A percentile compares a stretch with the other conserved stretches of the same genome.
Evolutionary conservation across 352 stramenopile species (phyloP).

Genomic region (Globisporangium megalacanthum): DNA sequence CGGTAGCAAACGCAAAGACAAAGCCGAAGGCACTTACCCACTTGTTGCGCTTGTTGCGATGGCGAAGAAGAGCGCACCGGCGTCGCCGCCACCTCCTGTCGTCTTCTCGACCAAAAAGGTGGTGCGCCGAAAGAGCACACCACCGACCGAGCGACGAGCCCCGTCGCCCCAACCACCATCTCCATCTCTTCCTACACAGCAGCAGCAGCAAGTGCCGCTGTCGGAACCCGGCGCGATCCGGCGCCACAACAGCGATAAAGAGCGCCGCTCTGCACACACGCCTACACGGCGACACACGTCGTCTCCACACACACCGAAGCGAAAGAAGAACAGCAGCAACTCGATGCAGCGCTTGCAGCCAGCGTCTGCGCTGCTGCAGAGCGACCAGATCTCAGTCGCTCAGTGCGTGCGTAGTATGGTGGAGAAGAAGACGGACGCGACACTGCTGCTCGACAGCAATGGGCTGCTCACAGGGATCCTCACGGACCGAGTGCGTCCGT

Average conservation of each 20-base stretch:
- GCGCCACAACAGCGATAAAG: constrained; percentile 2
- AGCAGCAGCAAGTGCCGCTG: constrained; percentile 7
- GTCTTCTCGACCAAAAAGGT: constrained; percentile 72
- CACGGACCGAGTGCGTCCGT: constrained; percentile 80
- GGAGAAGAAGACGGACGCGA: constrained; percentile 88
- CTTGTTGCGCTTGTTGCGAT: constrained; percentile 6
- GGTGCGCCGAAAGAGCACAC: constrained; percentile 13
- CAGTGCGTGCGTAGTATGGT: constrained; percentile 84
- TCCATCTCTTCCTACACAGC: neutral
- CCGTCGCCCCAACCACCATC: no score
- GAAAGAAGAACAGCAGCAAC: constrained; percentile 14
- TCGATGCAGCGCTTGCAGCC: constrained; percentile 55
- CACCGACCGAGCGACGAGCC: neutral
- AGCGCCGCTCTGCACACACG: no score
- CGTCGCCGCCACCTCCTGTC: constrained; percentile 24
- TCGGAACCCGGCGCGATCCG: neutral
- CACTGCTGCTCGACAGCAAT: constrained; percentile 86
- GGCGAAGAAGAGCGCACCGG: constrained; percentile 16
- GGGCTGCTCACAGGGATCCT: constrained; percentile 93
- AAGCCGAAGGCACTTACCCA: neutral
- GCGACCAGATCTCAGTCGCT: constrained; percentile 60
- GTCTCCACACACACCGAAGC: constrained; percentile 13
- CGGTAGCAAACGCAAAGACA: neutral
- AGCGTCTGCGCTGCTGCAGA: constrained; percentile 64
- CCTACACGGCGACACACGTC: constrained; percentile 6